phyloP scores from a whole-genome alignment of 192 early-diverging fungal genomes.

The Phycomyces nitens region DNA sequence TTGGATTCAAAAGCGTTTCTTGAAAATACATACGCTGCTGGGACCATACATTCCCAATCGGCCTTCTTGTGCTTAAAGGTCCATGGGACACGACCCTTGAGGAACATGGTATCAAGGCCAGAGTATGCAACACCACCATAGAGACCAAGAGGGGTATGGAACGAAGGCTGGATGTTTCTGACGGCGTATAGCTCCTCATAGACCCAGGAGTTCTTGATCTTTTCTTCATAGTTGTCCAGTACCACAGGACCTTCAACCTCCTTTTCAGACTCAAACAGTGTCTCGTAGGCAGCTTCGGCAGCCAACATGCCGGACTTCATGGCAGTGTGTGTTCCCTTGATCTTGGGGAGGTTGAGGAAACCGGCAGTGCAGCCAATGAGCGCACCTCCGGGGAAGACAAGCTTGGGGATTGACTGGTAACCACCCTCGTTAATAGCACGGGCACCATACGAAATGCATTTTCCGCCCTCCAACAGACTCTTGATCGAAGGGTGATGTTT shows the following conservation, averaged over 20 bases:
- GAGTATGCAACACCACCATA: constrained; percentile 84
- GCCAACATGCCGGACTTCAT: constrained; percentile 98
- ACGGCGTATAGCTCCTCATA: constrained; percentile 88
- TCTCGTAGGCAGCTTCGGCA: constrained; percentile 82
- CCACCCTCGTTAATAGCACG: constrained; percentile 98
- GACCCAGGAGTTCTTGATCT: constrained; percentile 83
- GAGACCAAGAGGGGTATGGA: constrained; percentile 83
- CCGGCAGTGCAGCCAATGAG: constrained; percentile 95
- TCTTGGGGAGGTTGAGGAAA: constrained; percentile 96
- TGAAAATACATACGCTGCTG: constrained; percentile 60
- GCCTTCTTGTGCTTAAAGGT: constrained; percentile 86
- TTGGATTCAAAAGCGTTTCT: too few relatives aligned
- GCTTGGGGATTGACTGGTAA: constrained; percentile 90
- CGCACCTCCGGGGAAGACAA: constrained; percentile 91
- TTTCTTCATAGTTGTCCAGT: constrained; percentile 74
- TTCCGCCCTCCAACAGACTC: constrained; percentile 83
- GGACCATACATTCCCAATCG: constrained; percentile 75
- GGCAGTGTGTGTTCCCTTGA: constrained; percentile 99
- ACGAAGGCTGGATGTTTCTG: constrained; percentile 91
- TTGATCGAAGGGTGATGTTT: constrained; percentile 90
- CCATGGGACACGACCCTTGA: constrained; percentile 91
- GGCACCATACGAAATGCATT: constrained; percentile 89
- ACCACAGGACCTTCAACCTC: constrained; percentile 59
- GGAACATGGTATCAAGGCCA: constrained; percentile 83
- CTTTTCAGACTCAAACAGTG: constrained; percentile 42